These are phyloP conservation scores for Kwoniella pini DNA, from an alignment of 768 basidiomycete genomes.

Conservation along the genomic window DNA sequence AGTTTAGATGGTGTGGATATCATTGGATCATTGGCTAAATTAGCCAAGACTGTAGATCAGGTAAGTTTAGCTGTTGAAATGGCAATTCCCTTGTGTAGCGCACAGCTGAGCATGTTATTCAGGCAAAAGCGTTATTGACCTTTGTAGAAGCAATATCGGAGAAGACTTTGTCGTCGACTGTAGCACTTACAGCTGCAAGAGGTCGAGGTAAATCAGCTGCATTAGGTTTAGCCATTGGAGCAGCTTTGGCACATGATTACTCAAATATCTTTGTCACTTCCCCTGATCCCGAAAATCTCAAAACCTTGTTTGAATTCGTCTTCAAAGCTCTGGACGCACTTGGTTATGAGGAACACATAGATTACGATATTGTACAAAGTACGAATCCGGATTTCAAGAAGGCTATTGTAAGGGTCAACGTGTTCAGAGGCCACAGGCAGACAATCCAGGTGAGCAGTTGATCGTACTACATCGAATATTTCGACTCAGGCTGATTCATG, in stretches of 20 bases:
- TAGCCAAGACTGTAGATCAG: slow-evolving; percentile 90
- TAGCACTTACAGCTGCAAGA: slow-evolving; percentile 89
- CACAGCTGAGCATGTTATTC: not conserved
- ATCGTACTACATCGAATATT: not conserved
- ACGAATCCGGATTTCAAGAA: slow-evolving; percentile 93
- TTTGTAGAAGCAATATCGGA: slow-evolving; percentile 86
- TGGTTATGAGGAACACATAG: slow-evolving; percentile 95
- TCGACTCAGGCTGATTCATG: no score
- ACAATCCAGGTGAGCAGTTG: slow-evolving; percentile 76
- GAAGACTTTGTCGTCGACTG: slow-evolving; percentile 90
- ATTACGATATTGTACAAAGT: slow-evolving; percentile 95
- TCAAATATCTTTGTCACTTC: slow-evolving; percentile 98
- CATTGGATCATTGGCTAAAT: slow-evolving; percentile 81
- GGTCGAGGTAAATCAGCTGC: slow-evolving; percentile 97
- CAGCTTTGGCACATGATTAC: slow-evolving; percentile 89
- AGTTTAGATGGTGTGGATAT: slow-evolving; percentile 79
- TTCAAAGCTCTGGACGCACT: slow-evolving; percentile 94
- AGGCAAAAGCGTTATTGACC: slow-evolving; percentile 82
- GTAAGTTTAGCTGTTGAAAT: slow-evolving; percentile 51
- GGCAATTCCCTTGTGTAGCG: not conserved
- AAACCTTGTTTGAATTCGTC: slow-evolving; percentile 95
- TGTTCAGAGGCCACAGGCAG: slow-evolving; percentile 90
- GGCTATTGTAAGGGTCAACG: slow-evolving; percentile 90
- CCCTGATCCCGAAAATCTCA: slow-evolving; percentile 95
- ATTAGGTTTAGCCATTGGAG: slow-evolving; percentile 89